Percentiles rank a stretch among this genome's conserved stretches.
Evolutionary conservation across 306 rosid genomes (phyloP).

Genomic region (Cucurbita argyrosperma): DNA sequence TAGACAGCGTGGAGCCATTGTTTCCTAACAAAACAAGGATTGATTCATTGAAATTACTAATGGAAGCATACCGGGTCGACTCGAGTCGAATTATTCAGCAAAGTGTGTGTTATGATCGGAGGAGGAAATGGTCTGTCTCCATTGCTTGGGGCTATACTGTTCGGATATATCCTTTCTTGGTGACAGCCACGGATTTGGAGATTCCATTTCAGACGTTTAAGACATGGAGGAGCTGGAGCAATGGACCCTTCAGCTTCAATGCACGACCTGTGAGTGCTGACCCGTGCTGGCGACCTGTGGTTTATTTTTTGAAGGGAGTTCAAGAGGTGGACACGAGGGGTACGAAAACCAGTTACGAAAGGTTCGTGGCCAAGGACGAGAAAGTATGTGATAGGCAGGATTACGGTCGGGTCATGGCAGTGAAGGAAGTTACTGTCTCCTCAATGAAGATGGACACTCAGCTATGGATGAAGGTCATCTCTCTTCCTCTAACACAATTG

Average conservation of each 20-base stretch:
- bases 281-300: conserved; percentile 43
- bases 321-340: conserved; percentile 29
- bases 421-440: conserved; percentile 37
- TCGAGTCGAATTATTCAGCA: conserved; percentile 64
- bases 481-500: background rate
- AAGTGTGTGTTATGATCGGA: conserved; percentile 45
- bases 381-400: conserved; percentile 20
- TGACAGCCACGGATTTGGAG: conserved; percentile 38
- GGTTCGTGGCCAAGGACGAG: conserved; percentile 9
- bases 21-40: conserved; percentile 44
- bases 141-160: conserved; percentile 82
- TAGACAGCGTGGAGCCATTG: conserved; percentile 39
- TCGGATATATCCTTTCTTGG: conserved; percentile 47
- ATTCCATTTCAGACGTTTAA: conserved; percentile 54
- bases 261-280: conserved; percentile 56
- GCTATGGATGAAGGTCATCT: conserved; percentile 48
- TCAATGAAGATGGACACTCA: conserved; percentile 47
- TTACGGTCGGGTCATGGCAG: conserved; percentile 11
- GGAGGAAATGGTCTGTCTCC: conserved; percentile 56
- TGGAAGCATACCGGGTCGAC: conserved; percentile 45
- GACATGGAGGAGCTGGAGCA: conserved; percentile 68
- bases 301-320: conserved; percentile 36
- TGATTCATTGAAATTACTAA: conserved; percentile 30
- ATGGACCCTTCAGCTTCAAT: conserved; percentile 78
- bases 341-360: conserved; percentile 36